These are phyloP conservation scores for Larix kaempferi DNA, from an alignment of 75 land plant species.

Conservation along the genomic window DNA sequence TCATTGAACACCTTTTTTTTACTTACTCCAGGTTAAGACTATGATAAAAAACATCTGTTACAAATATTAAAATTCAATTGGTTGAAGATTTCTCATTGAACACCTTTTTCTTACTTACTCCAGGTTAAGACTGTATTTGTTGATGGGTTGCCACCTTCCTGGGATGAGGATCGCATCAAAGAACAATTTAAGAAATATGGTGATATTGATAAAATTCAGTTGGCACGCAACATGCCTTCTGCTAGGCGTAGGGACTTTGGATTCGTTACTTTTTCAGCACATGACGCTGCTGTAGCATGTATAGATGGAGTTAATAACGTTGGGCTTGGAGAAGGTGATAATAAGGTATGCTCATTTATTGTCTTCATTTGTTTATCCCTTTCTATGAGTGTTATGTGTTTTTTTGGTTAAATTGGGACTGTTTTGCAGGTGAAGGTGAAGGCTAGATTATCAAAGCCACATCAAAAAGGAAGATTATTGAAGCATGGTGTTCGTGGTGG, in stretches of 20 bases:
- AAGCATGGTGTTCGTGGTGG: conserved; percentile 58
- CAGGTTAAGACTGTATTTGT: conserved; percentile 91
- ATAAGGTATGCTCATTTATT: conserved; percentile 41
- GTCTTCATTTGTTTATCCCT: not conserved
- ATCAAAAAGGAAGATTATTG: conserved; percentile 51
- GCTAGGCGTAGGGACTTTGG: conserved; percentile 92
- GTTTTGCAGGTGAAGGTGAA: conserved; percentile 70
- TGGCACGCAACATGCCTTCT: conserved; percentile 82
- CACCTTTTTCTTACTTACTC: no score
- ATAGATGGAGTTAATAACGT: conserved; percentile 67
- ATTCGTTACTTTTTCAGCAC: conserved; percentile 74
- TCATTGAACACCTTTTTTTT: no score
- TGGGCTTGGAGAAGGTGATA: conserved; percentile 76
- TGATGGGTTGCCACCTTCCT: conserved; percentile 75
- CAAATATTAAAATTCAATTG: no score
- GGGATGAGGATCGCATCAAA: conserved; percentile 87
- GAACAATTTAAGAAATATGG: conserved; percentile 70
- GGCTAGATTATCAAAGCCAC: conserved; percentile 78
- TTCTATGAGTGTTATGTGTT: not conserved
- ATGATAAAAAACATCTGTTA: not conserved
- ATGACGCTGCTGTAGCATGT: conserved; percentile 85
- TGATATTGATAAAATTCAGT: conserved; percentile 66
- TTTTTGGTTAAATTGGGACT: not conserved
- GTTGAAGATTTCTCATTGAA: not conserved
- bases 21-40: no score